Evolutionary conservation across 108 stramenopile genomes (phyloP).

Genomic region (Stephanodiscus triporus): DNA sequence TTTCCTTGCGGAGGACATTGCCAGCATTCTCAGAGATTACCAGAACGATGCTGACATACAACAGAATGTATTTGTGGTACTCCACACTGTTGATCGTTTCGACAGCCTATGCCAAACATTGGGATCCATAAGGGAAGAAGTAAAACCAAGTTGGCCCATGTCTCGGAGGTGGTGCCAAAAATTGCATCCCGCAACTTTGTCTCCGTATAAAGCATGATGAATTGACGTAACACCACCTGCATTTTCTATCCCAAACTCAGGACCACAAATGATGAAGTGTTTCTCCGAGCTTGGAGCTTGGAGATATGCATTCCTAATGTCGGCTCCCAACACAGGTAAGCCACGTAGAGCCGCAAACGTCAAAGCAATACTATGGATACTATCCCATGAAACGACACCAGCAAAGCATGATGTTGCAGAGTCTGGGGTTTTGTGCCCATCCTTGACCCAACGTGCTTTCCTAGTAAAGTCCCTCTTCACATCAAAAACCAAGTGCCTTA

Average conservation of each 20-base stretch:
- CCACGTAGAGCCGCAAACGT: not conserved
- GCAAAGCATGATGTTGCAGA: too few relatives aligned
- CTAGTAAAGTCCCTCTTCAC: constrained; percentile 21
- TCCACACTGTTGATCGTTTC: constrained; percentile 24
- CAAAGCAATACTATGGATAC: not conserved
- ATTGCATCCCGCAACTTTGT: constrained; percentile 31
- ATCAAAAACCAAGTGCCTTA: constrained; percentile 13
- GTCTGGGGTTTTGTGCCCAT: not conserved
- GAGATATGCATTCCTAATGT: constrained; percentile 43
- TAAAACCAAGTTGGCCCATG: constrained; percentile 50
- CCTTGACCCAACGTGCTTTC: constrained; percentile 27
- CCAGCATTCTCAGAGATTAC: constrained; percentile 4
- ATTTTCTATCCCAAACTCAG: constrained; percentile 56
- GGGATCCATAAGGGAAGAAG: constrained; percentile 45
- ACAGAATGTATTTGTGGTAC: constrained; percentile 45
- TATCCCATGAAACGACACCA: too few relatives aligned
- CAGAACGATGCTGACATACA: constrained; percentile 47
- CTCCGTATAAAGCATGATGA: constrained; percentile 54
- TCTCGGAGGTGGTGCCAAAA: too few relatives aligned
- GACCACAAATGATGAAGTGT: too few relatives aligned
- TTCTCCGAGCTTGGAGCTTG: constrained; percentile 36
- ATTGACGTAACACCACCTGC: constrained; percentile 42
- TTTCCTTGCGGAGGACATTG: constrained; percentile 30
- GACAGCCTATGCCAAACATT: constrained; percentile 47
- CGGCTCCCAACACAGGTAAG: constrained; percentile 20